Evolutionary conservation across 176 grass and related monocot species (phyloP), one percentile per base, ranked within the genome.

Genomic region (Poa annua): DNA sequence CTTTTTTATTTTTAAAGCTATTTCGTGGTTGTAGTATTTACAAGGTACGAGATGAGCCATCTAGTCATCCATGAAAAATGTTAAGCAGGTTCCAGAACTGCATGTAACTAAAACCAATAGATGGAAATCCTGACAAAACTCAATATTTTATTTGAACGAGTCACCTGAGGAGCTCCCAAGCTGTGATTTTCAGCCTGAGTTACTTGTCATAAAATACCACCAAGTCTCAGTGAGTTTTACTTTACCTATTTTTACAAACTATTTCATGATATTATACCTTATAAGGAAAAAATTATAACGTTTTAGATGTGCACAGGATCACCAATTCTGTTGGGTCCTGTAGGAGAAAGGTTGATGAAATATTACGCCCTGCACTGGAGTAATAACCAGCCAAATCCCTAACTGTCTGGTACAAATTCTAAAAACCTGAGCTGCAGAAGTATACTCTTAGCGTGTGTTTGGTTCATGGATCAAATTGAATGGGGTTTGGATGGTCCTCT

Each of bases 161-260:
- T n/a, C 32, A 45, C 50, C 59, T 19, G 20, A 45, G 17, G 34
- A 33, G 36, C 22, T 39, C 51, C 38, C 7, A 87, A 51, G 19
- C 56, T 81, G 12, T 44, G 45, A 10, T 76, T 74, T 42, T 81
- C 25, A 81, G 73, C 85, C 51, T 48, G 21, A 67, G 63, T 26
- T 74, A 34, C 60, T 81, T 22, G 24, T 33, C 32, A 66, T 8
- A 74, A 75, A 87, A 82, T 50, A 45, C 15, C 19, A 60, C 13
- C 7, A 60, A 51, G 36, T 24, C 48, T 21, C 7, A 83, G 4
- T 53, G 54, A 56, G 22, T 54, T 77, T 77, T 75, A 82, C 21
- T 34, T 16, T 14, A 83, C 29, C 21, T 60, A n/a, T 57, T 24
- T 15, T 77, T 17, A 74, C 59, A 48, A 63, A 80, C 3, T 50